Evolutionary conservation across 306 rosid genomes (phyloP).

Genomic region (Acacia crassicarpa): DNA sequence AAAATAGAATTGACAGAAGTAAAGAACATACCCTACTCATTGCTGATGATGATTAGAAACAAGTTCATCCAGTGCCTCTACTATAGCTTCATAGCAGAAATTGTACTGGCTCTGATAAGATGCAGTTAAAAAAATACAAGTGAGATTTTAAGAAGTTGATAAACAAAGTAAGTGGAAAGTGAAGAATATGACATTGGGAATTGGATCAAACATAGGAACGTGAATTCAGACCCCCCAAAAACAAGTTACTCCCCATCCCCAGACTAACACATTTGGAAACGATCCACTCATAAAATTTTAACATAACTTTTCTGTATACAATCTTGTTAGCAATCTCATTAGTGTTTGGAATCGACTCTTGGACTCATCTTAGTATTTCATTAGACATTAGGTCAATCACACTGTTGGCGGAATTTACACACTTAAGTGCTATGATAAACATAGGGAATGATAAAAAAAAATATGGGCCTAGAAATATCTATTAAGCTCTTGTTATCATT

Average conservation of each 20-base stretch:
- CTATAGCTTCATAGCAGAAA: conserved; percentile 62
- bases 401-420: not conserved
- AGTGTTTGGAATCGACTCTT: not conserved
- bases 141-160: conserved; percentile 19
- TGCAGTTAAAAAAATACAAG: not conserved
- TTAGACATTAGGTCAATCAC: not conserved
- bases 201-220: not conserved
- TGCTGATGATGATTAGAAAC: conserved; percentile 40
- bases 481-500: not conserved
- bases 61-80: conserved; percentile 77
- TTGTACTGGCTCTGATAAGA: conserved; percentile 57
- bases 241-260: not conserved
- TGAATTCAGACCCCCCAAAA: not conserved
- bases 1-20: conserved; percentile 13
- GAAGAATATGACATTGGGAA: not conserved
- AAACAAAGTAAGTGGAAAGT: conserved; percentile 16
- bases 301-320: not conserved
- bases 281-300: too few species aligned
- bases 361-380: not conserved
- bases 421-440: not conserved
- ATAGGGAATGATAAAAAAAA: not conserved
- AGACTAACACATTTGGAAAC: not conserved
- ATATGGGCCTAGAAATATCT: not conserved
- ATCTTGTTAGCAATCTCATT: not conserved
- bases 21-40: conserved; percentile 36